These are phyloP conservation scores for Cryptococcus sp. DNA, from an alignment of 1,284 basidiomycete species.

Conservation along the genomic window DNA sequence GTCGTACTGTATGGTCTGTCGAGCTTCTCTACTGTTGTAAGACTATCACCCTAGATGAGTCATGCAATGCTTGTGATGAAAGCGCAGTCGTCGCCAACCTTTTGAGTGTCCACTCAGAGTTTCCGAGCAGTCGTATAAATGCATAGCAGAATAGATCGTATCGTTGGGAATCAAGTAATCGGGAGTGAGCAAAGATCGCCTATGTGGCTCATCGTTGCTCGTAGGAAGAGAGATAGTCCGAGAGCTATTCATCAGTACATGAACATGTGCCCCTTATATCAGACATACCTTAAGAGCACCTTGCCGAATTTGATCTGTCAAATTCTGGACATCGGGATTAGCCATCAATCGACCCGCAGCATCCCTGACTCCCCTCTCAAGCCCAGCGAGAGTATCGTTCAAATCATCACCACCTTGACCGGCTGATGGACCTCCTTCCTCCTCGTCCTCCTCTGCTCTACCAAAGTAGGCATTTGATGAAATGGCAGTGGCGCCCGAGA, in stretches of 20 bases:
- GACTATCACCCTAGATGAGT: no score
- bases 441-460: constrained; percentile 75
- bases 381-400: constrained; percentile 57
- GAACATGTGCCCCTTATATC: neutral
- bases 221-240: constrained; percentile 14
- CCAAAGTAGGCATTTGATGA: constrained; percentile 96
- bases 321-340: constrained; percentile 85
- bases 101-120: no score
- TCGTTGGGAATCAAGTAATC: no score
- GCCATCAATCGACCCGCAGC: constrained; percentile 71
- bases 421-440: constrained; percentile 48
- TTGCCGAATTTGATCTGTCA: constrained; percentile 73
- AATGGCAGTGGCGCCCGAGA: constrained; percentile 90
- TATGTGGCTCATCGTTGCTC: constrained; percentile 2
- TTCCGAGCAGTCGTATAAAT: no score
- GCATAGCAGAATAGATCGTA: no score
- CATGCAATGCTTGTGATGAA: no score
- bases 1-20: no score
- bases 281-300: constrained; percentile 76
- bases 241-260: constrained; percentile 10
- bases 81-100: no score
- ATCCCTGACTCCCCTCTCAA: constrained; percentile 78
- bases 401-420: constrained; percentile 50
- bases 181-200: no score
- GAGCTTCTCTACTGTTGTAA: no score